Percentiles rank a stretch among this genome's conserved stretches.
These are phyloP conservation scores for Adansonia digitata DNA, from an alignment of 345 rosid genomes.

Conservation along the genomic window DNA sequence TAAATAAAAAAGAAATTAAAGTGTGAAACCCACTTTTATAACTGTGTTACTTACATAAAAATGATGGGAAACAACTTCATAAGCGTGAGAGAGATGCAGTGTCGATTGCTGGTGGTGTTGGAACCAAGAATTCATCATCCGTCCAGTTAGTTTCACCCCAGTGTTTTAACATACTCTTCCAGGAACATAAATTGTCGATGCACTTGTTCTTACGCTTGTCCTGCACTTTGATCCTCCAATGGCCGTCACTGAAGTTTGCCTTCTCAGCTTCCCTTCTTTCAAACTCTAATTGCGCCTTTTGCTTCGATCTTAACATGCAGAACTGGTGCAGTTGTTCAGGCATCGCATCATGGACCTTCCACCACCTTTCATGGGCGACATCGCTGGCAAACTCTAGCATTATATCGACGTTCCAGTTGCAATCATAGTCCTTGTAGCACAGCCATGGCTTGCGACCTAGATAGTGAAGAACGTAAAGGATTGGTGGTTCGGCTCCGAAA, in stretches of 20 bases:
- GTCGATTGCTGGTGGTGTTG: slow-evolving; percentile 74
- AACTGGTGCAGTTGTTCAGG: slow-evolving; percentile 76
- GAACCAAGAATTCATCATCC: slow-evolving; percentile 45
- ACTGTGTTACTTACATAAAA: background rate
- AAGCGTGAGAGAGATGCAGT: slow-evolving; percentile 30
- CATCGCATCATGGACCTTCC: slow-evolving; percentile 95
- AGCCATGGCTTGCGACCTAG: slow-evolving; percentile 88
- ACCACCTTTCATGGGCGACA: slow-evolving; percentile 80
- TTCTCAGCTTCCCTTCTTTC: slow-evolving; percentile 79
- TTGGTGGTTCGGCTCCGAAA: slow-evolving; percentile 79
- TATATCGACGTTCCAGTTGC: slow-evolving; percentile 88
- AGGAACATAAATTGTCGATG: slow-evolving; percentile 68
- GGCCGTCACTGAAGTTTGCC: slow-evolving; percentile 60
- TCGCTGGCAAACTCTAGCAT: slow-evolving; percentile 87
- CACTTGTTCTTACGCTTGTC: slow-evolving; percentile 66
- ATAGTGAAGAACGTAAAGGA: slow-evolving; percentile 87
- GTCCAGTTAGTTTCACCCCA: slow-evolving; percentile 94
- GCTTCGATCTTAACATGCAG: slow-evolving; percentile 72
- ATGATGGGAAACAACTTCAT: slow-evolving; percentile 11
- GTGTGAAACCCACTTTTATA: background rate
- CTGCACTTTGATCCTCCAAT: slow-evolving; percentile 59
- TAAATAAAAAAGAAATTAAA: background rate
- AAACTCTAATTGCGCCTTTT: slow-evolving; percentile 85
- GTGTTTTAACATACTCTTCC: slow-evolving; percentile 86
- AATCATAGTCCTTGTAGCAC: slow-evolving; percentile 88